Base-by-base conservation (phyloP, 495 filamentous ascomycete genomes). In the Hypoxylon trugodes region DNA sequence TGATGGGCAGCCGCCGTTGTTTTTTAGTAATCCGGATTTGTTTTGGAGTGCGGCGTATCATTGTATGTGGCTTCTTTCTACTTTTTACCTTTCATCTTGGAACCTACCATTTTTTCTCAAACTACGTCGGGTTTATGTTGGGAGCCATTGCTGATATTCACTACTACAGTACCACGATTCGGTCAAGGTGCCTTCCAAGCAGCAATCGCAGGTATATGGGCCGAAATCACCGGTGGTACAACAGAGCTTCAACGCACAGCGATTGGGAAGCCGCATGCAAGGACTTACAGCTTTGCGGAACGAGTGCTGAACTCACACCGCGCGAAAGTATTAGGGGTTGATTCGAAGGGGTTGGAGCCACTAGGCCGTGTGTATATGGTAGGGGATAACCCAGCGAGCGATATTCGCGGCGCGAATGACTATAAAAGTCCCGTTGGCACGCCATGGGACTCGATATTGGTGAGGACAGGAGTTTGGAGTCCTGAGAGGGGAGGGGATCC, bases 321-420 rank as follows among this genome's bases (percentile, higher is more conserved):
- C 10, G 71, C 73, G 19, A 63, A 76, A 12, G 64, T 82, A 25
- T 60, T 83, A 2, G 71, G 19, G 45, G 28, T 35, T 58, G 65
- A 3, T 35, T 38, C 12, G 69, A 67, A 12, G 61, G 72, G 30
- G 59, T 64, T 15, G 59, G 48, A 25, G 51, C 22, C 69, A 72
- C 18, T 96, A 57, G 74, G 77, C 66, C 83, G 79, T 10, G 90
- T 99, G 4, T 98, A 96, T 68, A 97, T 98, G 94, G 82, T 99
- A n/a, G 95, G 95, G 0, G 95, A 99, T 66, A 99, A 98, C 65
- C 94, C 95, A 0, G 91, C 91, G 70, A 90, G 87, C 24, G 95
- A 99, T 74, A 96, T 99, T 56, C 76, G 81, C 9, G 95, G 96
- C n/a, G 94, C 90, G 19, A 98, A 97, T 67, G 80, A 79, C 25